These are phyloP conservation scores for Glarea lozoyensis DNA, from an alignment of 495 filamentous ascomycete genomes.

Conservation along the genomic window DNA sequence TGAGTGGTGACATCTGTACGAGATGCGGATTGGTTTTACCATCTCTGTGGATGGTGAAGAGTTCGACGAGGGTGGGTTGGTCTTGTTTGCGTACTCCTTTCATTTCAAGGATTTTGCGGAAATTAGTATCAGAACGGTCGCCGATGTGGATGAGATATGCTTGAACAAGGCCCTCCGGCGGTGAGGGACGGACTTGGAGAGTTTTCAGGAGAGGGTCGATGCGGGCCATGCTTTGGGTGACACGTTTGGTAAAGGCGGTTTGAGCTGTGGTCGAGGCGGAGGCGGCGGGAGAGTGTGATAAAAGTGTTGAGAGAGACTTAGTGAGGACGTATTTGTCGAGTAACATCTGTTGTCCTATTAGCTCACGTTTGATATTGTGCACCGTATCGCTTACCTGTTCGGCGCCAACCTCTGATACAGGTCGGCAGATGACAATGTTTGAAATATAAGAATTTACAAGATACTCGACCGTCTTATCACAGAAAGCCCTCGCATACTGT, in stretches of 20 bases:
- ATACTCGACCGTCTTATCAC: slow-evolving; percentile 85
- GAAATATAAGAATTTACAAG: slow-evolving; percentile 68
- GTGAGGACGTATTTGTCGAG: slow-evolving; percentile 90
- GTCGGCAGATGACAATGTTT: slow-evolving; percentile 80
- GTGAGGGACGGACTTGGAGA: slow-evolving; percentile 84
- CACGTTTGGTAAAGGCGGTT: slow-evolving; percentile 73
- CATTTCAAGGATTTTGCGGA: slow-evolving; percentile 90
- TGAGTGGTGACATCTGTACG: slow-evolving; percentile 46
- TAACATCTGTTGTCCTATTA: slow-evolving; percentile 52
- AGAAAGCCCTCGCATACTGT: slow-evolving; percentile 89
- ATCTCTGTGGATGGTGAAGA: slow-evolving; percentile 70
- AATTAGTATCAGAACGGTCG: slow-evolving; percentile 85
- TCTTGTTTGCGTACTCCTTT: slow-evolving; percentile 81
- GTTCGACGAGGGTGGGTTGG: slow-evolving; percentile 73
- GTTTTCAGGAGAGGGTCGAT: slow-evolving; percentile 93
- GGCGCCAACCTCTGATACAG: slow-evolving; percentile 88
- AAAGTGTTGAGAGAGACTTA: slow-evolving; percentile 62
- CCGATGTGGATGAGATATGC: slow-evolving; percentile 93
- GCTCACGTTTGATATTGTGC: background rate
- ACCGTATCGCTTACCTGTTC: slow-evolving; percentile 56
- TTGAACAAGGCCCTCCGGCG: slow-evolving; percentile 89
- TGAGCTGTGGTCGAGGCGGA: slow-evolving; percentile 38
- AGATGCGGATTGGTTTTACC: slow-evolving; percentile 38
- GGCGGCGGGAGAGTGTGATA: slow-evolving; percentile 42
- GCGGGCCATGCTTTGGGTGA: slow-evolving; percentile 73